Evolutionary conservation across 441 rosid genomes (phyloP), one percentile per base, ranked within the genome.

Genomic region (Kokia cookei): DNA sequence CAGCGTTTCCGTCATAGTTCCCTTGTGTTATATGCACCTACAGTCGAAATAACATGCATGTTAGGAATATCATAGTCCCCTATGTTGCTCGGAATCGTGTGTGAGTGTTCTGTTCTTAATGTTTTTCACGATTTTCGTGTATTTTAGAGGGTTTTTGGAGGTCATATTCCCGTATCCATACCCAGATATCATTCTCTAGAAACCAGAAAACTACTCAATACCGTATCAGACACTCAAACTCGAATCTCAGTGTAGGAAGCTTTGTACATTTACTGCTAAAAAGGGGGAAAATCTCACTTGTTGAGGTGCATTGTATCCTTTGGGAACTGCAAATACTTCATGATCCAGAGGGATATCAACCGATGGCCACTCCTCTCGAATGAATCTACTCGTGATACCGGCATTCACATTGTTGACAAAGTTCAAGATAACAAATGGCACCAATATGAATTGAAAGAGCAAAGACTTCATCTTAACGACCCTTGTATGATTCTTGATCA

Each of bases 21-120:
- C 98, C 98, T 85, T 96, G 99, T 14, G 97, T 93, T 74, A 96
- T 90, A 85, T 84, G 99, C 22, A 96, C 99, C 97, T 92, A 75
- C 37, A 78, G 51, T 61, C 27, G 54, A 72, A 24, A 61, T 5
- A 27, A 65, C 50, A 72, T 65, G 71, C 54, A 58, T 1, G 65
- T 66, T 51, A 76, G 7, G 17, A 59, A 55, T 12, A 42, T 19
- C 43, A 32, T 32, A 32, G 37, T 32, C 37, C 37, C 37, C 37
- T 32, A 1, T 32, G 37, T 32, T 32, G 37, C 37, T 32, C 1
- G 37, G 37, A 32, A 32, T 32, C 37, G 0, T 32, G 37, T 5
- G 7, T 32, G 37, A 32, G 37, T 32, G 37, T 32, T 32, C 37
- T 32, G 37, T 4, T 32, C 5, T 32, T 6, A 32, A 32, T 5